Evolutionary conservation across 148 eudicot species (phyloP), one percentile per base, ranked within the genome.

Genomic region (Nyssa sinensis): DNA sequence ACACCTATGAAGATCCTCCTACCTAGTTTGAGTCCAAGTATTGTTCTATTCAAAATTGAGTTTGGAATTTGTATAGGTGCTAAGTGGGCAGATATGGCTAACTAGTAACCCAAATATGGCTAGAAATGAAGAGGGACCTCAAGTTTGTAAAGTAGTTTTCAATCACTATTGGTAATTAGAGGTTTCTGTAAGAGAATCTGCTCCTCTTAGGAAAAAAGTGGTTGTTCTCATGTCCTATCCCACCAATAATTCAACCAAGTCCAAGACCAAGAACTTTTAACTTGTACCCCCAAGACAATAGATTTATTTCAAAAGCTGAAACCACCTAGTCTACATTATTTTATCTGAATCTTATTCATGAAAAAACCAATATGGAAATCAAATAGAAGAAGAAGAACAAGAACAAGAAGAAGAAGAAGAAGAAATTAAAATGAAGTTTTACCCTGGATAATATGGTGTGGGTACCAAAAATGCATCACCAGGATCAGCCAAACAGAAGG

Each of bases 381-480:
- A 37, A 37, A 3, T 3, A 9, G 44, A 37, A 37, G 44, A 3
- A 37, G 44, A 37, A 31, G 23, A 17, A 9, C 6, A 28, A 17
- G 35, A 67, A 44, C n/a, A n/a, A 67, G 16, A 6, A 47, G 12
- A 23, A 67, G 24, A 17, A 30, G n/a, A 29, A 10, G 16, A 19
- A 13, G 28, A 33, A 7, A 30, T 63, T 7, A 68, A 21, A 71
- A 9, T n/a, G 28, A 35, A 17, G 39, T 25, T 62, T 59, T 85
- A 87, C 90, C 77, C 90, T 73, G 90, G 79, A 82, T 87, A 87
- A 70, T 87, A 87, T 12, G 90, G 90, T 11, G 86, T 82, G 16
- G 90, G 90, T 21, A 87, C 90, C 80, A 87, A 65, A 39, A 87
- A 81, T 25, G 90, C 90, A 24, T 87, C 90, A 12, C 84, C 87